These are phyloP conservation scores for Tubosaeta sp. DNA, from an alignment of 768 basidiomycete genomes.

Conservation along the genomic window DNA sequence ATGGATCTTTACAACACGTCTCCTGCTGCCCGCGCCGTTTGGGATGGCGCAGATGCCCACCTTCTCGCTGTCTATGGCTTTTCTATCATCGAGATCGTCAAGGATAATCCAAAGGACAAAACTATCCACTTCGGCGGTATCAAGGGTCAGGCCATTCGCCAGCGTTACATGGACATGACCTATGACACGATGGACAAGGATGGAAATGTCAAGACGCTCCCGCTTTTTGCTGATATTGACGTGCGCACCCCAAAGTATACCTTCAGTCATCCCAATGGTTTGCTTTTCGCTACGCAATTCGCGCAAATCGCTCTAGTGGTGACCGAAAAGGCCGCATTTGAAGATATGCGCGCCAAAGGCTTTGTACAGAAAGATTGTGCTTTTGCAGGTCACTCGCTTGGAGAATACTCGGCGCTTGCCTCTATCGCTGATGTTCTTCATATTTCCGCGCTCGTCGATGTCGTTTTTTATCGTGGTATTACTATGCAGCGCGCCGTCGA, in stretches of 20 bases:
- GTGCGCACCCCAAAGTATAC: conserved; percentile 94
- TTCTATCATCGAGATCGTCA: conserved; percentile 98
- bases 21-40: conserved; percentile 91
- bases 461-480: conserved; percentile 99
- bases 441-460: conserved; percentile 92
- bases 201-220: conserved; percentile 92
- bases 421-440: conserved; percentile 96
- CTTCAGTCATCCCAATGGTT: conserved; percentile 94
- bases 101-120: conserved; percentile 96
- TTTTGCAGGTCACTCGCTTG: conserved; percentile 97
- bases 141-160: conserved; percentile 96
- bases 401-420: conserved; percentile 97
- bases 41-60: conserved; percentile 95
- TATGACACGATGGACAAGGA: conserved; percentile 97
- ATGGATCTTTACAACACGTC: conserved; percentile 96
- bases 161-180: conserved; percentile 99
- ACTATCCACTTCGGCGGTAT: conserved; percentile 99
- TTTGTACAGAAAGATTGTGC: conserved; percentile 89
- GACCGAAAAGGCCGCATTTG: conserved; percentile 97
- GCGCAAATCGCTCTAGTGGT: conserved; percentile 98
- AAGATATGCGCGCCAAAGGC: conserved; percentile 96
- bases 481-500: conserved; percentile 99
- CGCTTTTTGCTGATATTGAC: conserved; percentile 94
- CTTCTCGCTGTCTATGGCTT: conserved; percentile 94
- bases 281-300: conserved; percentile 97